Percentiles rank a stretch among this genome's conserved stretches.
These are phyloP conservation scores for Diversispora epigaea DNA, from an alignment of 192 early-diverging fungal species.

Conservation along the genomic window DNA sequence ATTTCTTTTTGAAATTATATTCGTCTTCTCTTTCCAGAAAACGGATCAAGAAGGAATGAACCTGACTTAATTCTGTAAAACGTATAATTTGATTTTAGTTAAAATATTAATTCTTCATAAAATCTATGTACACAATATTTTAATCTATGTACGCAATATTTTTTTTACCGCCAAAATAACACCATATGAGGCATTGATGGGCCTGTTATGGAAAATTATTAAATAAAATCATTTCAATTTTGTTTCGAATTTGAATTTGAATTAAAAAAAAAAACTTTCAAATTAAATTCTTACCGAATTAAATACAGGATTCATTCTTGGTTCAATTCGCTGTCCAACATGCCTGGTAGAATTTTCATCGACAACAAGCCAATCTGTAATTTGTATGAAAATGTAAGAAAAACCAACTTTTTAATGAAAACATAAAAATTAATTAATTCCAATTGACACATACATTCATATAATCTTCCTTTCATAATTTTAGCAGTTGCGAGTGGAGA, in stretches of 20 bases:
- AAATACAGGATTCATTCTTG: slow-evolving; percentile 78
- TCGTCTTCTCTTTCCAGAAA: slow-evolving; percentile 54
- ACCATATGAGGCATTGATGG: slow-evolving; percentile 74
- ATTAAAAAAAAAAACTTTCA: too few relatives aligned
- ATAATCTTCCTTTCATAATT: slow-evolving; percentile 2
- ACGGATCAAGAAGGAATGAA: slow-evolving; percentile 77
- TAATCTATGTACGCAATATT: too few relatives aligned
- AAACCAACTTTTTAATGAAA: not conserved
- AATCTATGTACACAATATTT: too few relatives aligned
- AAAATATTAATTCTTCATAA: too few relatives aligned
- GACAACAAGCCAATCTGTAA: slow-evolving; percentile 57
- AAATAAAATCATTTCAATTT: not conserved
- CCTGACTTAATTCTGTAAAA: slow-evolving; percentile 26
- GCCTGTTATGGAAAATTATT: not conserved
- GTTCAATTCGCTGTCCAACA: slow-evolving; percentile 60
- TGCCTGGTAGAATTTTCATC: slow-evolving; percentile 46
- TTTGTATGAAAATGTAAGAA: slow-evolving; percentile 14
- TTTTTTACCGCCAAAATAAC: slow-evolving; percentile 59
- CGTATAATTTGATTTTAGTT: too few relatives aligned
- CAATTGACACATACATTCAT: slow-evolving; percentile 9
- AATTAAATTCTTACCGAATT: slow-evolving; percentile 40
- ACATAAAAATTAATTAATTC: too few relatives aligned
- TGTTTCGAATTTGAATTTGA: too few relatives aligned
- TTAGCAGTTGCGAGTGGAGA: slow-evolving; percentile 30
- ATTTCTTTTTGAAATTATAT: slow-evolving; percentile 62